Conservation (phyloP, 805 yeast species). For the Monosporozyma servazzii region DNA sequence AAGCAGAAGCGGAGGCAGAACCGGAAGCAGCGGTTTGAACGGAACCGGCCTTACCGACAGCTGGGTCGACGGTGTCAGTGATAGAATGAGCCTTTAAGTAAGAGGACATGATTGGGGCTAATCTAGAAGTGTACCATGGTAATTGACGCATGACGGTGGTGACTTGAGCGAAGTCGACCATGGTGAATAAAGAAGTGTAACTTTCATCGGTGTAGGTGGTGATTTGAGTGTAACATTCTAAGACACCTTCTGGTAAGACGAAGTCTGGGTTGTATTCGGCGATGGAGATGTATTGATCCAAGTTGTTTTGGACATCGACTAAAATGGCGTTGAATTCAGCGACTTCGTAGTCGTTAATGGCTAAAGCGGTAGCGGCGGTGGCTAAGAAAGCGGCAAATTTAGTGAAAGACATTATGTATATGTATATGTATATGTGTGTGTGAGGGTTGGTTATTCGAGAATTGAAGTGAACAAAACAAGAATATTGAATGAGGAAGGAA, state of each 20-base stretch:
- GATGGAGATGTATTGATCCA: slow-evolving; percentile 15
- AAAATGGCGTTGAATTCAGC: slow-evolving; percentile 20
- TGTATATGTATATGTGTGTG: not conserved
- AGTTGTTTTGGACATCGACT: slow-evolving; percentile 16
- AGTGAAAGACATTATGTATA: slow-evolving; percentile 9
- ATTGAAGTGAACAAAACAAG: not conserved
- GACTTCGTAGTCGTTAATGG: slow-evolving; percentile 11
- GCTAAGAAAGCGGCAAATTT: slow-evolving; percentile 14
- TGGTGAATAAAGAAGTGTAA: slow-evolving; percentile 28
- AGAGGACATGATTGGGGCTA: slow-evolving; percentile 15
- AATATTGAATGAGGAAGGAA: not conserved
- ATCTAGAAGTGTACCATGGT: slow-evolving; percentile 31
- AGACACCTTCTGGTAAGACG: slow-evolving; percentile 18
- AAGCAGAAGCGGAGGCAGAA: slow-evolving; percentile 5
- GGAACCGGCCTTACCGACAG: slow-evolving; percentile 7
- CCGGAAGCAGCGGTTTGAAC: slow-evolving; percentile 6
- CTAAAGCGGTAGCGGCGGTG: slow-evolving; percentile 13
- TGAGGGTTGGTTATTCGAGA: not conserved
- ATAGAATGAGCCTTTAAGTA: slow-evolving; percentile 11
- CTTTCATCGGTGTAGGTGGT: slow-evolving; percentile 30
- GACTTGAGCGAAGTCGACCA: slow-evolving; percentile 25
- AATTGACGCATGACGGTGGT: slow-evolving; percentile 26
- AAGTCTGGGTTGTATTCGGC: slow-evolving; percentile 14
- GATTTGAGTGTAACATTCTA: slow-evolving; percentile 18
- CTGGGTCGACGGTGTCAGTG: slow-evolving; percentile 8